Evolutionary conservation across 2,329 filamentous ascomycete species (phyloP).

Genomic region (Neofusicoccum ribis): DNA sequence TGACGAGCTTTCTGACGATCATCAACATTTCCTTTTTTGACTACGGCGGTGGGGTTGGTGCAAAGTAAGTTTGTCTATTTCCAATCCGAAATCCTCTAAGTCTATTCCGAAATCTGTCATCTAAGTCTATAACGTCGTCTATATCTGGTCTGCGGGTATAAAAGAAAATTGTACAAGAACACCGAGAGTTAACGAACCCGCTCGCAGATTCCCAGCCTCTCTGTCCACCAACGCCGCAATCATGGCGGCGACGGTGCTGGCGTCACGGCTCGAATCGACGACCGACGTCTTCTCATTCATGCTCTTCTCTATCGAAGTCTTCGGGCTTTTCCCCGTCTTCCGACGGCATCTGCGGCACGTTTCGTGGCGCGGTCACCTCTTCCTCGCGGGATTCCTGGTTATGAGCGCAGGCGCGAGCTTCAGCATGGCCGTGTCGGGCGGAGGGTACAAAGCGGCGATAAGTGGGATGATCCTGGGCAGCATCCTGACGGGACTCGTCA

Average conservation of each 20-base stretch:
- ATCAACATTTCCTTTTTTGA: constrained; percentile 99
- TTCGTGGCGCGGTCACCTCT: constrained; percentile 77
- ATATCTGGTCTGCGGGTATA: constrained; percentile 10
- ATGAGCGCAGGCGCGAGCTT: constrained; percentile 78
- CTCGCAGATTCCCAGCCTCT: constrained; percentile 65
- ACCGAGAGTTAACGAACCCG: not conserved
- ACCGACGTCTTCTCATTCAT: constrained; percentile 94
- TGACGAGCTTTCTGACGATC: constrained; percentile 87
- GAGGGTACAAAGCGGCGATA: constrained; percentile 59
- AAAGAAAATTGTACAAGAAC: constrained; percentile 18
- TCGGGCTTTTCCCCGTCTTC: constrained; percentile 96
- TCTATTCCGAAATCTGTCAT: constrained; percentile 17
- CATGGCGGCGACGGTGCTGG: constrained; percentile 94
- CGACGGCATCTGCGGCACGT: constrained; percentile 81
- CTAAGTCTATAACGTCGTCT: constrained; percentile 15
- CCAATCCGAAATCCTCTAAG: not conserved
- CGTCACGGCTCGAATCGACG: constrained; percentile 82
- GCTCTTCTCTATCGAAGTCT: constrained; percentile 95
- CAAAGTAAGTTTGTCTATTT: constrained; percentile 39
- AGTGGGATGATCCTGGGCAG: constrained; percentile 75
- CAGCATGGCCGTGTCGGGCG: constrained; percentile 58
- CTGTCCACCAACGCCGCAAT: constrained; percentile 93
- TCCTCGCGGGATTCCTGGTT: constrained; percentile 74
- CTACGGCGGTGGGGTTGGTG: constrained; percentile 72
- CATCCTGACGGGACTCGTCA: constrained; percentile 72